Conservation (phyloP, 2,329 filamentous ascomycete genomes). For the Fusarium bactridioides region DNA sequence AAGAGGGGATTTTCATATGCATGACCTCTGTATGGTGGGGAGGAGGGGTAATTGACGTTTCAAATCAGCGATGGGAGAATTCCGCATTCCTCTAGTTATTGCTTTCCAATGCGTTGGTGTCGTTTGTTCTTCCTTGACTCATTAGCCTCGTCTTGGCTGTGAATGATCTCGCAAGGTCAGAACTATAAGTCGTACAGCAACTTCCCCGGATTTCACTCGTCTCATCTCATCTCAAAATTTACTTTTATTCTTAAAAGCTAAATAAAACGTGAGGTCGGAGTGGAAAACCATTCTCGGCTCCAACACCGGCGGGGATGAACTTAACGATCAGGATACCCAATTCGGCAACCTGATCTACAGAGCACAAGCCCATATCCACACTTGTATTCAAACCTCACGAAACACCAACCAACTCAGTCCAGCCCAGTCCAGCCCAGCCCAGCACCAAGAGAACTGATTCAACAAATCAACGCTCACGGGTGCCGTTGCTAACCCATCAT, state of each 20-base stretch:
- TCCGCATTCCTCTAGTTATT: not conserved
- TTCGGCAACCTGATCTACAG: constrained; percentile 14
- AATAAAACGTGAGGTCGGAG: not conserved
- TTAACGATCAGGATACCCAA: constrained; percentile 33
- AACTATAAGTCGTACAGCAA: not conserved
- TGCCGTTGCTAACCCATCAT: not conserved
- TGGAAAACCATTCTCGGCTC: not conserved
- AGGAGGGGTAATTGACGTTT: constrained; percentile 9
- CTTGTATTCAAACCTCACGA: not conserved
- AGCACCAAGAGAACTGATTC: not conserved
- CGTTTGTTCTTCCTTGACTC: not conserved
- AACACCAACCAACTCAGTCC: not conserved
- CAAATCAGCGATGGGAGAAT: not conserved
- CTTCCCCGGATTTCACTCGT: not conserved
- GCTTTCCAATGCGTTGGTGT: not conserved
- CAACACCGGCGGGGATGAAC: constrained; percentile 5
- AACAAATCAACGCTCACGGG: not conserved
- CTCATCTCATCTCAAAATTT: not conserved
- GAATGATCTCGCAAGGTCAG: not conserved
- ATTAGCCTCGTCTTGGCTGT: not conserved
- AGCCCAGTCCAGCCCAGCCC: not conserved
- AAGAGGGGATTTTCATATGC: not conserved
- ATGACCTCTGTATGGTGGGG: constrained; percentile 9
- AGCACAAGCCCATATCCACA: not conserved
- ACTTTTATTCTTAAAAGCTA: not conserved